phyloP scores from a whole-genome alignment of 108 stramenopile genomes.

The Stephanodiscus minutulus region DNA sequence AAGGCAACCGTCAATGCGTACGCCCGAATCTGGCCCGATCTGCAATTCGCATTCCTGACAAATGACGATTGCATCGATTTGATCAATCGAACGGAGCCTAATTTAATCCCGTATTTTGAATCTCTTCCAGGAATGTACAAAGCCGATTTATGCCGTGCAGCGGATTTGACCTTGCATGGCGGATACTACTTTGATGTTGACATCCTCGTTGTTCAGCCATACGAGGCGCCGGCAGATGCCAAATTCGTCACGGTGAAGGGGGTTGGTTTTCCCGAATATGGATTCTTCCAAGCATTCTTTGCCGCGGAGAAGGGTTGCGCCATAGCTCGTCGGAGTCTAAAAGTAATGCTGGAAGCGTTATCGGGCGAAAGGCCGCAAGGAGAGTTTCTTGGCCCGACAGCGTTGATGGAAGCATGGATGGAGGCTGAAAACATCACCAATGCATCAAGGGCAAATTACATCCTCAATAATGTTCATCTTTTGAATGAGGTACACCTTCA shows the following conservation, averaged over 20 bases:
- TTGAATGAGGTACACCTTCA: constrained; percentile 2
- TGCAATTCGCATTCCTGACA: constrained; percentile 15
- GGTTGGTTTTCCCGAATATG: not conserved
- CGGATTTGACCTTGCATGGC: constrained; percentile 23
- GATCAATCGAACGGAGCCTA: too few relatives aligned
- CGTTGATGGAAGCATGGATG: constrained; percentile 20
- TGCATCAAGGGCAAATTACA: not conserved
- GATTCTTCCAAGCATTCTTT: constrained; percentile 37
- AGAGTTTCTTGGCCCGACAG: not conserved
- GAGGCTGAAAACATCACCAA: constrained; percentile 10
- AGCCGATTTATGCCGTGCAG: constrained; percentile 37
- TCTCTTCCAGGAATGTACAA: constrained; percentile 27
- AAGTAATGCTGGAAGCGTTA: constrained; percentile 15
- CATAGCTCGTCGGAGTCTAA: constrained; percentile 20
- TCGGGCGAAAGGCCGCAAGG: constrained; percentile 1
- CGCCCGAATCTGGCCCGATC: constrained; percentile 12
- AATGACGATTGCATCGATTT: constrained; percentile 10
- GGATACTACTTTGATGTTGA: constrained; percentile 49
- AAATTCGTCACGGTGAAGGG: constrained; percentile 36
- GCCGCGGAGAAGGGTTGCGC: constrained; percentile 17
- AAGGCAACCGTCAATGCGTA: constrained; percentile 24
- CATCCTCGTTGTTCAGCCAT: constrained; percentile 24
- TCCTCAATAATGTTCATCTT: constrained; percentile 8
- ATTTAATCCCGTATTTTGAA: too few relatives aligned
- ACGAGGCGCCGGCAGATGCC: constrained; percentile 9